Evolutionary conservation across 1,284 basidiomycete genomes (phyloP), one percentile per base, ranked within the genome.

Genomic region (Leccinum cinnamomeum): DNA sequence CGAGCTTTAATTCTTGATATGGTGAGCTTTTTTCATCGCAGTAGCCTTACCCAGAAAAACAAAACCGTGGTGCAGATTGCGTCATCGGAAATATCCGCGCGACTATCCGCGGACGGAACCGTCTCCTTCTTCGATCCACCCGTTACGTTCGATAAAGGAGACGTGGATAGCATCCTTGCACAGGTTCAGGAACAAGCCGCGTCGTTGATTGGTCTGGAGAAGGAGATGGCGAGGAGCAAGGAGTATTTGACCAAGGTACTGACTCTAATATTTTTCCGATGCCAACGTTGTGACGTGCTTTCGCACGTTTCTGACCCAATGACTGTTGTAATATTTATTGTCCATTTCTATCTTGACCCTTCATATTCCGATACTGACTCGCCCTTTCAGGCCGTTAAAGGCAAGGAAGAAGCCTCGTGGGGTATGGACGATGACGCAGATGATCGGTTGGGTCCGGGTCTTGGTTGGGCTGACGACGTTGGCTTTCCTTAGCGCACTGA

Each of bases 51-150:
- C 60, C 35, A 62, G 28, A 20, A 58, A 56, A 7, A 20, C 25
- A n/a, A n/a, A 58, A 3, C 11, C 20, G n/a, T 30, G 20, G 2
- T n/a, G 5, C 58, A 90, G 90, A 89, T 92, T 66, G 86, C 88
- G 70, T 79, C 81, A 0, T 81, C 80, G 56, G 89, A 90, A 67
- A 88, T 92, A 68, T 81, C 79, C 37, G 90, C 88, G 1, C 81
- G 79, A 37, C 82, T 92, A 44, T 84, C 86, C 3, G 81, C 81
- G 1, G 80, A 85, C 61, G 88, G 84, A 4, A 88, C 87, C 0
- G 89, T 92, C 25, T 87, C 87, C 0, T 92, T 92, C 75, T 81
- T 82, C 14, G 89, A 91, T 68, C 79, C 83, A 10, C 79, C 81
- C 2, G 77, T 81, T 30, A 76, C 84, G 71, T 87, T 90, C 67